Evolutionary conservation across 1,284 basidiomycete species (phyloP).

Genomic region (Fomitopsis schrenkii): DNA sequence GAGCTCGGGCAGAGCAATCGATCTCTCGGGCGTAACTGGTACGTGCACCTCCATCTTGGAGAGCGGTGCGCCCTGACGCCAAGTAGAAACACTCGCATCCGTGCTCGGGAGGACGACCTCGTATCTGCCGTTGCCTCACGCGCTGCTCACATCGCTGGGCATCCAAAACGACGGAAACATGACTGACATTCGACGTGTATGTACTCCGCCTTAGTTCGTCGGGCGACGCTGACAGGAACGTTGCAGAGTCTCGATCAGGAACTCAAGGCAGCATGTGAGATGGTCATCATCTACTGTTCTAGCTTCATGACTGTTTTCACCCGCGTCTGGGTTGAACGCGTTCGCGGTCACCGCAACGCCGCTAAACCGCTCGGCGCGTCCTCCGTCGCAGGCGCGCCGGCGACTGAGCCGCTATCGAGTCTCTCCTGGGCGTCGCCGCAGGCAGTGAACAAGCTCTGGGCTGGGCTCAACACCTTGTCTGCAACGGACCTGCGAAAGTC

Average conservation of each 20-base stretch:
- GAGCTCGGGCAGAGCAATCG: slow-evolving; percentile 30
- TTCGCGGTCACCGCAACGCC: slow-evolving; percentile 28
- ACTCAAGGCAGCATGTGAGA: slow-evolving; percentile 79
- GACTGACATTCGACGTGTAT: slow-evolving; percentile 61
- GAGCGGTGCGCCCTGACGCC: neutral
- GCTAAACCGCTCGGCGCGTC: slow-evolving; percentile 10
- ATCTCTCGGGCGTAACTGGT: slow-evolving; percentile 54
- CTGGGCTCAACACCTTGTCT: slow-evolving; percentile 47
- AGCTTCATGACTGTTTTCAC: slow-evolving; percentile 49
- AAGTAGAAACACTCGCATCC: slow-evolving; percentile 67
- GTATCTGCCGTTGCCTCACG: slow-evolving; percentile 66
- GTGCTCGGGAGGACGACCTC: slow-evolving; percentile 73
- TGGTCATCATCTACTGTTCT: slow-evolving; percentile 67
- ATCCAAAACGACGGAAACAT: slow-evolving; percentile 58
- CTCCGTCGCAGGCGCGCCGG: slow-evolving; percentile 1
- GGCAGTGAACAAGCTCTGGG: slow-evolving; percentile 47
- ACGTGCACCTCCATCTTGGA: slow-evolving; percentile 13
- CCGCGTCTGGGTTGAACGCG: slow-evolving; percentile 54
- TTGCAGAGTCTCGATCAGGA: slow-evolving; percentile 78
- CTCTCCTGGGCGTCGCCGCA: slow-evolving; percentile 42
- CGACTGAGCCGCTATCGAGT: neutral
- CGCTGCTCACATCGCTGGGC: slow-evolving; percentile 62
- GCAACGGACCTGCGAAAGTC: slow-evolving; percentile 54
- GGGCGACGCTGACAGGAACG: neutral
- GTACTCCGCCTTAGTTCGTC: slow-evolving; percentile 15